Base-by-base conservation (phyloP, 2,329 filamentous ascomycete genomes). In the Alternaria gansuensis region DNA sequence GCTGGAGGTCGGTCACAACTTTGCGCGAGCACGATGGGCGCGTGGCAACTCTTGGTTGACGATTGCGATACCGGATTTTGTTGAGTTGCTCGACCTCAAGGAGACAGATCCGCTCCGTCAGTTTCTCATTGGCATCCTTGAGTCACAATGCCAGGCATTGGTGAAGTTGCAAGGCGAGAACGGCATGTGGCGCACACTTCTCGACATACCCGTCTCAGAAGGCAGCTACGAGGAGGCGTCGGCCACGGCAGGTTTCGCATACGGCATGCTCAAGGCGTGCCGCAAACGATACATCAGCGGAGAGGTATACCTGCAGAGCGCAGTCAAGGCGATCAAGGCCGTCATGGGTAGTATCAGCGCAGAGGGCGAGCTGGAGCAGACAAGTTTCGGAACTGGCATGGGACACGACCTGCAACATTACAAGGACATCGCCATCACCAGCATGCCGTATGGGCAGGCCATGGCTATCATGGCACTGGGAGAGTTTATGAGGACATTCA, bases 391-490 rank as follows among this genome's bases (percentile, higher is more conserved):
- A 0, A 94, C 91, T 0, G 88, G 82, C 0, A 93, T 94, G 90
- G 91, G 91, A 0, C 82, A 86, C 64, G 84, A 84, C 57, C 75
- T 93, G 71, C 85, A 93, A 77, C 89, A 92, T 75, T 93, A 94
- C 72, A 89, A 90, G 76, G 85, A 91, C 63, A 93, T 94, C 57
- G 84, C 87, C 2, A 78, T 88, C 61, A 94, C 91, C 2, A 89
- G 88, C 67, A 94, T 93, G 91, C 91, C 90, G 6, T 93, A 93
- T 68, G 91, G 91, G 0, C 91, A 93, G 75, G 89, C 90, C 0
- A 93, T 93, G 90, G 90, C 89, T 0, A 92, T 93, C 63, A 92
- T 93, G 88, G 88, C 89, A 0, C 75, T 93, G 63, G 90, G 89
- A 0, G 91, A 94, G 77, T 90, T 89, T 67, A 73, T 91, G 75